Conservation (phyloP, 2,329 filamentous ascomycete genomes). For the Paecilomyces sp. region DNA sequence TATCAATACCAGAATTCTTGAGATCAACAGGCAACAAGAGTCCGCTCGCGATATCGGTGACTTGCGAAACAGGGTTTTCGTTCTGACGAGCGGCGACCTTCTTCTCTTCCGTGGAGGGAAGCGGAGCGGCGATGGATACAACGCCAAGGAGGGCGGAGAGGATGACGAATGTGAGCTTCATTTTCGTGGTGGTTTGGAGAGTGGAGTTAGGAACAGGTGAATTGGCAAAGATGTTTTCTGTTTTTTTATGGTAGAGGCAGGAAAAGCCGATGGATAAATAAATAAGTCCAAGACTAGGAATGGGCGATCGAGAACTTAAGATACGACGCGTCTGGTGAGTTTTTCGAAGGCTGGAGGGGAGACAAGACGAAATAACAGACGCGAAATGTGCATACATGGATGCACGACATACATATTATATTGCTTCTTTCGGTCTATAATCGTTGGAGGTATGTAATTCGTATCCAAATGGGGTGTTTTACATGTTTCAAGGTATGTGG, state of each 20-base stretch:
- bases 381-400: background rate
- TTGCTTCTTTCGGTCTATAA: background rate
- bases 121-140: background rate
- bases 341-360: background rate
- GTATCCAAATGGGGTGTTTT: background rate
- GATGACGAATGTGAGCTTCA: background rate
- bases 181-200: background rate
- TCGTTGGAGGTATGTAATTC: background rate
- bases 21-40: background rate
- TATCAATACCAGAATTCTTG: background rate
- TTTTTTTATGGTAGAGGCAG: background rate
- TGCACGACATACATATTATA: background rate
- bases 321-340: background rate
- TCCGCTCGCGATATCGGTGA: background rate
- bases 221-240: background rate
- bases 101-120: background rate
- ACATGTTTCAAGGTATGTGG: background rate
- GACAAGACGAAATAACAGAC: background rate
- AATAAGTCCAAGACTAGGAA: background rate
- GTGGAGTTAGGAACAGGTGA: background rate
- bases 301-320: background rate
- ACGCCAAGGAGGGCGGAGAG: background rate
- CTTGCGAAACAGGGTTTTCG: background rate
- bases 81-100: background rate
- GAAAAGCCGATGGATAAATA: background rate